phyloP scores from a whole-genome alignment of 75 land plant genomes.

The Picea sitchensis region DNA sequence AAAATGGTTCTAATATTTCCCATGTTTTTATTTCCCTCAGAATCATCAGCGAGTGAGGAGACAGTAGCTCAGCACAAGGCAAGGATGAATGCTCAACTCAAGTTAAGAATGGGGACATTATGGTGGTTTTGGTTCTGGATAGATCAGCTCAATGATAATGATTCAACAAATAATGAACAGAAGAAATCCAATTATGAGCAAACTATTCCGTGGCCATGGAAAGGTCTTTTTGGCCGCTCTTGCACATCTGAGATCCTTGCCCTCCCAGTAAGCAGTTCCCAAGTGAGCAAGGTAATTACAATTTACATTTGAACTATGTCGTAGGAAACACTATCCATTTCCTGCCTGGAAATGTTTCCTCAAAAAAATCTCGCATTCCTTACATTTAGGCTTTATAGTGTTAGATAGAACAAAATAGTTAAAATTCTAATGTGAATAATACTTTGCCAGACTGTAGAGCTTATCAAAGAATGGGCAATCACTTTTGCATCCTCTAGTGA shows the following conservation, averaged over 20 bases:
- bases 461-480: constrained; percentile 39
- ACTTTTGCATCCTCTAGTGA: constrained; percentile 49
- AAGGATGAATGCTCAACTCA: constrained; percentile 36
- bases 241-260: constrained; percentile 29
- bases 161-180: background rate
- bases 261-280: constrained; percentile 9
- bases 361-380: background rate
- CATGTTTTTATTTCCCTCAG: background rate
- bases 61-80: constrained; percentile 38
- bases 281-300: constrained; percentile 22
- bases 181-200: constrained; percentile 2
- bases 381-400: background rate
- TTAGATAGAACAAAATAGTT: background rate
- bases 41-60: constrained; percentile 11
- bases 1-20: background rate
- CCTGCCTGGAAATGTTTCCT: background rate
- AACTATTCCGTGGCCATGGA: constrained; percentile 21
- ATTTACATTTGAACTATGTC: background rate
- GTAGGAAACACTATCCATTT: background rate
- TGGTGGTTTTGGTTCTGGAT: constrained; percentile 40
- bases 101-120: constrained; percentile 20
- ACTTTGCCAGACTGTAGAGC: constrained; percentile 20
- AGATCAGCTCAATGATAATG: constrained; percentile 2
- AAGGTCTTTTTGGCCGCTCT: constrained; percentile 25
- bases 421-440: background rate